phyloP scores from a whole-genome alignment of 2,329 filamentous ascomycete species.

The Parafenestella ontariensis region DNA sequence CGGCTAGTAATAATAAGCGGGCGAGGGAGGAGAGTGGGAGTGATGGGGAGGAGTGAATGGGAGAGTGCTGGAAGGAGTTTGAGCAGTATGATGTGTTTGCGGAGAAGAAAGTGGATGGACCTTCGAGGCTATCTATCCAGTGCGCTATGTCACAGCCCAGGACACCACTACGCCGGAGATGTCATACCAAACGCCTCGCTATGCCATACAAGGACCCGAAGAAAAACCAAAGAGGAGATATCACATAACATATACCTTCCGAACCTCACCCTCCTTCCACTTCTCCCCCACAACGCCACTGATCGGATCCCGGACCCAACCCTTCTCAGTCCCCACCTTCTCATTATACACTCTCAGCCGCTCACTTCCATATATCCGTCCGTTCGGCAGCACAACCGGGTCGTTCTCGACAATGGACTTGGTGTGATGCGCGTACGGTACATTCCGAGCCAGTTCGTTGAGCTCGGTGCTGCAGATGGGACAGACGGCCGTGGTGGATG shows the following conservation, averaged over 20 bases:
- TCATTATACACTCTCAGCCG: slow-evolving; percentile 77
- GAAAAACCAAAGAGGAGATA: background rate
- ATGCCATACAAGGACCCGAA: slow-evolving; percentile 8
- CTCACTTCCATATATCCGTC: slow-evolving; percentile 80
- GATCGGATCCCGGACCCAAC: slow-evolving; percentile 76
- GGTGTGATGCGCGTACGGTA: slow-evolving; percentile 94
- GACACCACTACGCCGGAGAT: background rate
- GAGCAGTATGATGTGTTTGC: background rate
- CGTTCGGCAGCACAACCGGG: slow-evolving; percentile 85
- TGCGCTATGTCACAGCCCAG: slow-evolving; percentile 4
- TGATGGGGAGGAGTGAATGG: slow-evolving; percentile 6
- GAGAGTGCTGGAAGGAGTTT: background rate
- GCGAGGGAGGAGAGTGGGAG: slow-evolving; percentile 22
- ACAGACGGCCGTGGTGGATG: slow-evolving; percentile 76
- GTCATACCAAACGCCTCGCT: slow-evolving; percentile 15
- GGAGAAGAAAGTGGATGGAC: background rate
- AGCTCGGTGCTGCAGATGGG: slow-evolving; percentile 96
- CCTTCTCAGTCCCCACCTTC: slow-evolving; percentile 74
- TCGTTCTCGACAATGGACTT: slow-evolving; percentile 93
- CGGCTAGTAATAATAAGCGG: slow-evolving; percentile 16
- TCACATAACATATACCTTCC: slow-evolving; percentile 90
- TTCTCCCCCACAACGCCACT: slow-evolving; percentile 63
- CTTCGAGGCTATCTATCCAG: background rate
- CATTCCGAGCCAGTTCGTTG: slow-evolving; percentile 84
- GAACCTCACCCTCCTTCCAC: slow-evolving; percentile 64